A percentile compares a stretch with the other conserved stretches of the same genome.
These are phyloP conservation scores for Hypomontagnella submonticulosa DNA, from an alignment of 495 filamentous ascomycete genomes.

Conservation along the genomic window DNA sequence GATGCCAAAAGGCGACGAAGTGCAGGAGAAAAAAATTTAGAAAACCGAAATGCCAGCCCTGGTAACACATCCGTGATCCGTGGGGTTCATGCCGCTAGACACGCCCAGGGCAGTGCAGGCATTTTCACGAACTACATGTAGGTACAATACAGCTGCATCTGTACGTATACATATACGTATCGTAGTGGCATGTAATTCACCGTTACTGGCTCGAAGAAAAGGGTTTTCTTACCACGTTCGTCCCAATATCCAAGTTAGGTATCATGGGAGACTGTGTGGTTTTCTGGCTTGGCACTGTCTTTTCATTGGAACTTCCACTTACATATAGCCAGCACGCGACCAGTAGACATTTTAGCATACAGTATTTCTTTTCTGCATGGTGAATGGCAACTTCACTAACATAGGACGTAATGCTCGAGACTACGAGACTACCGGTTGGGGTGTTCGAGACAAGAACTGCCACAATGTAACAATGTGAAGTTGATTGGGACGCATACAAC, in stretches of 20 bases:
- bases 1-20: slow-evolving; percentile 27
- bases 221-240: slow-evolving; percentile 37
- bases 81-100: slow-evolving; percentile 35
- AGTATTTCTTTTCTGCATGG: not conserved
- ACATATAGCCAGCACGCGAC: slow-evolving; percentile 29
- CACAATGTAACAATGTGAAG: not conserved
- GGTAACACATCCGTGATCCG: slow-evolving; percentile 28
- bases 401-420: not conserved
- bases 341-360: not conserved
- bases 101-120: slow-evolving; percentile 18
- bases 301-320: slow-evolving; percentile 14
- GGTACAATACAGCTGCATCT: slow-evolving; percentile 40
- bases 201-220: slow-evolving; percentile 22
- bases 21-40: slow-evolving; percentile 12
- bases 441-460: slow-evolving; percentile 4
- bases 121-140: slow-evolving; percentile 40
- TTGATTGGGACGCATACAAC: not conserved
- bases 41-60: slow-evolving; percentile 8
- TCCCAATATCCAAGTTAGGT: slow-evolving; percentile 28
- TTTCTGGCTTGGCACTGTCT: slow-evolving; percentile 13
- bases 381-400: not conserved
- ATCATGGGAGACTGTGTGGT: slow-evolving; percentile 31
- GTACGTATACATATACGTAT: slow-evolving; percentile 16
- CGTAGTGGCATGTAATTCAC: slow-evolving; percentile 26
- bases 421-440: slow-evolving; percentile 1